Evolutionary conservation across 108 stramenopile species (phyloP), one percentile per base, ranked within the genome.

Genomic region (Schizochytrium sp.): DNA sequence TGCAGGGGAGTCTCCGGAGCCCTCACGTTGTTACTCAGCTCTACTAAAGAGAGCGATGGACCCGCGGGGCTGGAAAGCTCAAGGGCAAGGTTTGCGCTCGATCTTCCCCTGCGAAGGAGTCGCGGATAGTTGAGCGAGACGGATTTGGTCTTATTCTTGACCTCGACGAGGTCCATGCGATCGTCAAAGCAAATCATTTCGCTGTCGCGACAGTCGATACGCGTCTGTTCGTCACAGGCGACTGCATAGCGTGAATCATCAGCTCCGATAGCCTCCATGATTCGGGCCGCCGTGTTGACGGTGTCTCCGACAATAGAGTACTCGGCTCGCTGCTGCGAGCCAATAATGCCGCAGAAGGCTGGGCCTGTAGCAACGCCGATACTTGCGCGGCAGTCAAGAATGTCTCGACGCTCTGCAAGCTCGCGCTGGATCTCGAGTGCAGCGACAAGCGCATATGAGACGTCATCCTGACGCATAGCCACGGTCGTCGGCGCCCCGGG

Each of bases 251-350:
- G 51, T 6, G 76, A 53, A 45, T 83, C 51, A 12, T 83, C 51
- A 3, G 76, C 43, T 6, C 51, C 76, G 23, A 5, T 53, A 1
- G n/a, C n/a, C 25, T 53, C 76, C 76, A 83, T 83, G 76, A 83
- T 83, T 12, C 76, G 76, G 6, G 76, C 76, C 51, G 76, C 76
- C 23, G 76, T 83, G 51, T 83, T 83, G 23, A 83, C 76, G 16
- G 76, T 83, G 51, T 83, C 76, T 8, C 76, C 76, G 16, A 83
- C 76, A 23, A 83, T 83, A 1, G 76, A 47, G 23, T 83, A 83
- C 51, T 83, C 76, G 12, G 76, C 76, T 2, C 76, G 76, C 45
- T 47, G 45, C 51, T 83, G 48, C n/a, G 76, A 83, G 6, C 76
- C 76, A 23, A 83, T 83, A 23, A 83, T 83, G 2, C 76, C 76